Evolutionary conservation across 768 basidiomycete genomes (phyloP).

Genomic region (Paxillus rubicundulus): DNA sequence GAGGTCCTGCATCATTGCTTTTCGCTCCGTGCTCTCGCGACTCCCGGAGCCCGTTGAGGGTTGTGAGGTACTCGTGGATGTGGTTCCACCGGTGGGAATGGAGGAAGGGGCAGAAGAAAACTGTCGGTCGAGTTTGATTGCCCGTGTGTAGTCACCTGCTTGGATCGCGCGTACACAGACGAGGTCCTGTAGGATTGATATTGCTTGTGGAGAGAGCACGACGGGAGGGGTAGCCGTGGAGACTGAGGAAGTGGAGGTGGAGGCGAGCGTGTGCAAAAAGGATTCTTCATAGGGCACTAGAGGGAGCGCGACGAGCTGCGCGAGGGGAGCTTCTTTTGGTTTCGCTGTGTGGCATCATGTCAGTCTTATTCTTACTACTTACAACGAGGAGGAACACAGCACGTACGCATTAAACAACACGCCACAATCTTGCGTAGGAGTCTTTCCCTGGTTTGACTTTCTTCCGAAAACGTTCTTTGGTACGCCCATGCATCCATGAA

Average conservation of each 20-base stretch:
- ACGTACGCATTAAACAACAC: constrained; percentile 72
- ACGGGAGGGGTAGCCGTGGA: not conserved
- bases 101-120: constrained; percentile 47
- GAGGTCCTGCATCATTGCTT: constrained; percentile 68
- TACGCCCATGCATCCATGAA: constrained; percentile 75
- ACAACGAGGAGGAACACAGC: not conserved
- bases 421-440: constrained; percentile 59
- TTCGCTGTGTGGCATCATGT: constrained; percentile 40
- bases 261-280: constrained; percentile 55
- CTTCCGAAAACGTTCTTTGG: constrained; percentile 67
- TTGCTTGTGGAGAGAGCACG: constrained; percentile 42
- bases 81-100: constrained; percentile 8
- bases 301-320: constrained; percentile 62
- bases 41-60: constrained; percentile 26
- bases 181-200: constrained; percentile 71
- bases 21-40: constrained; percentile 46
- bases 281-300: constrained; percentile 64
- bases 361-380: not conserved
- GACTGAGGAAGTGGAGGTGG: constrained; percentile 36
- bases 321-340: constrained; percentile 56
- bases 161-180: constrained; percentile 76
- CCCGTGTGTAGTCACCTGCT: constrained; percentile 65
- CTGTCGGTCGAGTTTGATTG: constrained; percentile 70
- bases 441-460: constrained; percentile 47
- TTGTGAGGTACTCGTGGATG: constrained; percentile 2